Percentiles rank a stretch among this genome's conserved stretches.
phyloP scores from a whole-genome alignment of 345 rosid species.

The Abelmoschus esculentus region DNA sequence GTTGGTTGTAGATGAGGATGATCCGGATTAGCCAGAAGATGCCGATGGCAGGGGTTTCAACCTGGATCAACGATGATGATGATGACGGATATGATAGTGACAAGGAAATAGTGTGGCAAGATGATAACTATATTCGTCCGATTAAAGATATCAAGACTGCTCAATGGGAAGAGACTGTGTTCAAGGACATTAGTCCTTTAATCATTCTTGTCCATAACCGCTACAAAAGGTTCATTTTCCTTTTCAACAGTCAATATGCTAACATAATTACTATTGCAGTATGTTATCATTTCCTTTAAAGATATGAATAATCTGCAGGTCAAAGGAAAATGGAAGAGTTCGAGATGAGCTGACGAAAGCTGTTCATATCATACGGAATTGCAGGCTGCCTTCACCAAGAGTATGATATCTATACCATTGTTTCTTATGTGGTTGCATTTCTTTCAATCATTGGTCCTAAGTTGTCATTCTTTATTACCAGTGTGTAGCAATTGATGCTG shows the following conservation, averaged over 20 bases:
- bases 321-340: conserved; percentile 59
- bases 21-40: conserved; percentile 92
- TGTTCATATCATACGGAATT: conserved; percentile 82
- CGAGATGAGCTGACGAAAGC: conserved; percentile 68
- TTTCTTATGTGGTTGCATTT: conserved; percentile 1
- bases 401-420: conserved; percentile 30
- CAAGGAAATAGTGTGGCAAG: conserved; percentile 84
- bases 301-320: conserved; percentile 34
- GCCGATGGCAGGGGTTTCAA: conserved; percentile 94
- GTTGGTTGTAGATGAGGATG: conserved; percentile 74
- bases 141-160: conserved; percentile 62
- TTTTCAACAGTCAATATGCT: background rate
- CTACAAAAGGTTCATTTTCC: conserved; percentile 48
- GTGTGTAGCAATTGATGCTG: conserved; percentile 91
- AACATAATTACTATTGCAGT: too few relatives aligned
- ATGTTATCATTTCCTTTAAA: too few relatives aligned
- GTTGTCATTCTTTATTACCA: conserved; percentile 11
- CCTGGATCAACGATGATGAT: conserved; percentile 40
- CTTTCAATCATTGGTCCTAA: conserved; percentile 3
- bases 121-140: conserved; percentile 82
- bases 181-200: conserved; percentile 83
- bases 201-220: conserved; percentile 84
- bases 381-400: conserved; percentile 86
- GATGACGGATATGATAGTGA: conserved; percentile 47
- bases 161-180: conserved; percentile 83